These are phyloP conservation scores for Primulina tabacum DNA, from an alignment of 257 asterid species.

Conservation along the genomic window DNA sequence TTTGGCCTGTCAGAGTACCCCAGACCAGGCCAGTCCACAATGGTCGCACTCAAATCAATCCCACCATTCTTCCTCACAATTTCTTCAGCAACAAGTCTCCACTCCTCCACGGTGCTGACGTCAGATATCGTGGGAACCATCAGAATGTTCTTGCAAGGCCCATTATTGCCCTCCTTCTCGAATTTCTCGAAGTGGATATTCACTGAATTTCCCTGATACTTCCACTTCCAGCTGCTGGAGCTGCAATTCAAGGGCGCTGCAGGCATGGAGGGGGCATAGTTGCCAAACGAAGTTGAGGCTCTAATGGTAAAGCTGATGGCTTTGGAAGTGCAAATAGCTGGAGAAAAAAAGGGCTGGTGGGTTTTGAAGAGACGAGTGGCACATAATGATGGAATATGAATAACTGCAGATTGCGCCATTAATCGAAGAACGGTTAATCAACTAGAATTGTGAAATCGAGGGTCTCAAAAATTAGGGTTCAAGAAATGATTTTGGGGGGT, in stretches of 20 bases:
- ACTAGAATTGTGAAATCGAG: neutral
- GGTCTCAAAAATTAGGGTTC: neutral
- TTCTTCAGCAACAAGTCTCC: slow-evolving; percentile 84
- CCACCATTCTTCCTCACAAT: slow-evolving; percentile 46
- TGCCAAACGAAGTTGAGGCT: slow-evolving; percentile 49
- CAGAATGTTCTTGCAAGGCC: slow-evolving; percentile 57
- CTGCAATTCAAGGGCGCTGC: slow-evolving; percentile 28
- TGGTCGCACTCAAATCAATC: slow-evolving; percentile 59
- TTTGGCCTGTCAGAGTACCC: slow-evolving; percentile 91
- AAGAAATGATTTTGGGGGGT: neutral
- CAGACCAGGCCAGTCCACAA: slow-evolving; percentile 97
- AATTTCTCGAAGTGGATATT: slow-evolving; percentile 66
- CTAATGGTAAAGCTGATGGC: slow-evolving; percentile 28
- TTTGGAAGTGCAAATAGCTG: slow-evolving; percentile 22
- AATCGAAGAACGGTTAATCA: slow-evolving; percentile 2
- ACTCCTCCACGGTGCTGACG: slow-evolving; percentile 93
- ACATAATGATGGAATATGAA: slow-evolving; percentile 37
- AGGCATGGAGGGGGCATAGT: slow-evolving; percentile 36
- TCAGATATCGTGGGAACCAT: slow-evolving; percentile 92
- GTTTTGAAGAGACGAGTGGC: slow-evolving; percentile 25
- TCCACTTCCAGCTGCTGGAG: slow-evolving; percentile 66
- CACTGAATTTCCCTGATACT: slow-evolving; percentile 56
- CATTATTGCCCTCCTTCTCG: slow-evolving; percentile 36
- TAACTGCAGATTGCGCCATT: slow-evolving; percentile 51
- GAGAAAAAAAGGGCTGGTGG: slow-evolving; percentile 21